Evolutionary conservation across 2,329 filamentous ascomycete genomes (phyloP).

Genomic region (Penicillium sp.): DNA sequence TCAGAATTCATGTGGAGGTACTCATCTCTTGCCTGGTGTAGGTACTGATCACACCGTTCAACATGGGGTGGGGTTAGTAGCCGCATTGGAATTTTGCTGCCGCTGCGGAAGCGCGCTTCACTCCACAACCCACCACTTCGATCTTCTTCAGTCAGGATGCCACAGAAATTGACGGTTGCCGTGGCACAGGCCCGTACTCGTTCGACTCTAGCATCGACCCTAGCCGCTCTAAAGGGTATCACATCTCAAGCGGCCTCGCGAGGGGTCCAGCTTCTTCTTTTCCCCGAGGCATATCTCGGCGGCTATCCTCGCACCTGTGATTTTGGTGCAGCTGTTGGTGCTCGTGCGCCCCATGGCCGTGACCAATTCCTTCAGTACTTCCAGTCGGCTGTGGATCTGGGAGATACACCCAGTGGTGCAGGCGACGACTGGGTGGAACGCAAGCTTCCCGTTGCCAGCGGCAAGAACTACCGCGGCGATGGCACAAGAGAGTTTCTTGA

Average conservation of each 20-base stretch:
- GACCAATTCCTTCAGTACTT: slow-evolving; percentile 84
- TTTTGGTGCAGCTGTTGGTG: slow-evolving; percentile 74
- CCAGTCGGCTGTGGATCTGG: slow-evolving; percentile 73
- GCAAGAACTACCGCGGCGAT: slow-evolving; percentile 60
- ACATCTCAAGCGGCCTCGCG: slow-evolving; percentile 61
- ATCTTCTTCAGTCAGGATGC: slow-evolving; percentile 9
- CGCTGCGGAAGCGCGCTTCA: no score
- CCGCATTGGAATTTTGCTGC: no score
- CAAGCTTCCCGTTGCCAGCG: slow-evolving; percentile 54
- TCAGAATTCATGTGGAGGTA: no score
- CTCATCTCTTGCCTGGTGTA: no score
- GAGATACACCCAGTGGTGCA: slow-evolving; percentile 69
- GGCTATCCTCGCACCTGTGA: slow-evolving; percentile 80
- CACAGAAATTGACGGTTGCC: slow-evolving; percentile 39
- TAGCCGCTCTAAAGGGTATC: slow-evolving; percentile 62
- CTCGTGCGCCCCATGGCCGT: slow-evolving; percentile 64
- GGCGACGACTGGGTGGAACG: slow-evolving; percentile 69
- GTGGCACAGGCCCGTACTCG: slow-evolving; percentile 49
- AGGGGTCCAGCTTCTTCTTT: slow-evolving; percentile 69
- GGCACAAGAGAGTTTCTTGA: slow-evolving; percentile 80
- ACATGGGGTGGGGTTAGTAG: no score
- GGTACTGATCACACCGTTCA: no score
- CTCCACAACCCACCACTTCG: no score
- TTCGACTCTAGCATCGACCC: slow-evolving; percentile 47
- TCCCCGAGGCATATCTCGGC: slow-evolving; percentile 88